These are phyloP conservation scores for Gastrolobium bilobum DNA, from an alignment of 306 rosid species.

Conservation along the genomic window DNA sequence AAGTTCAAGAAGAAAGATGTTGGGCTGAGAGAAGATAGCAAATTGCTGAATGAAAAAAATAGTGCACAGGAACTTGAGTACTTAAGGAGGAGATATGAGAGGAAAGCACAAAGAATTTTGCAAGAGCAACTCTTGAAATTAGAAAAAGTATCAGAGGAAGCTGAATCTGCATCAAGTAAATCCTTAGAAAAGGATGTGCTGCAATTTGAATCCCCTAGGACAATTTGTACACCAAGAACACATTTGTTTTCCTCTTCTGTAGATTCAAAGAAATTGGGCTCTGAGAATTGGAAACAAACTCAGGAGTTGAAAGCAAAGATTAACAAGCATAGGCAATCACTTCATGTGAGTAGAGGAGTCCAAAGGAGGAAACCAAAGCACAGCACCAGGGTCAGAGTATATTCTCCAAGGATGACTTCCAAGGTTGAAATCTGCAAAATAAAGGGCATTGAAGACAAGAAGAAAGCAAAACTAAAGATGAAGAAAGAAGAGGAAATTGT, in stretches of 20 bases:
- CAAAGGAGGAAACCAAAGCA: constrained; percentile 71
- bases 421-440: constrained; percentile 79
- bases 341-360: constrained; percentile 65
- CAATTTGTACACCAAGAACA: constrained; percentile 58
- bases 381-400: constrained; percentile 60
- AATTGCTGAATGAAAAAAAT: constrained; percentile 45
- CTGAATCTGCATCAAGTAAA: constrained; percentile 52
- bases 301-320: constrained; percentile 63
- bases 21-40: constrained; percentile 47
- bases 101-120: constrained; percentile 52
- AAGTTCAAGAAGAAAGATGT: constrained; percentile 51
- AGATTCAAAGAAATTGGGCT: constrained; percentile 43
- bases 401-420: constrained; percentile 77
- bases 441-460: constrained; percentile 77
- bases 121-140: constrained; percentile 59
- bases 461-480: constrained; percentile 74
- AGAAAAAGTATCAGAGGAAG: constrained; percentile 49
- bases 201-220: constrained; percentile 56
- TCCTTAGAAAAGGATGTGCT: constrained; percentile 44
- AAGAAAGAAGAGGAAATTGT: constrained; percentile 53
- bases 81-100: constrained; percentile 56
- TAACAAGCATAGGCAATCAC: constrained; percentile 65
- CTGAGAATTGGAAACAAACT: constrained; percentile 53
- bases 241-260: constrained; percentile 41
- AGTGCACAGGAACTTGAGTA: constrained; percentile 53